Percentiles rank a stretch among this genome's conserved stretches.
Conservation (phyloP, 495 filamentous ascomycete genomes). For the Penicillium macrosclerotiorum region DNA sequence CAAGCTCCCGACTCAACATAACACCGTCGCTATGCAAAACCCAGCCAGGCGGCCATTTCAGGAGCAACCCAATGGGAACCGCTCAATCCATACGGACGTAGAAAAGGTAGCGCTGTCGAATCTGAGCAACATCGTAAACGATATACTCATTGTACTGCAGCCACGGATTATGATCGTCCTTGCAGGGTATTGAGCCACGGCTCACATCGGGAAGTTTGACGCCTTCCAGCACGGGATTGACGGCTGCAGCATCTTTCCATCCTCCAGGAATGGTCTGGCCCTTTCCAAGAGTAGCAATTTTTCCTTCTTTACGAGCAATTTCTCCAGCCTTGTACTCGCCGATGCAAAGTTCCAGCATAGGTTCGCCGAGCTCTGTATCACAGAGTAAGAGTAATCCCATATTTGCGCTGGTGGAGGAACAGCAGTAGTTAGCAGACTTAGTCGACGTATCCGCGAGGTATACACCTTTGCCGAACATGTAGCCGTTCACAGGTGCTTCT, state of each 20-base stretch:
- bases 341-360: conserved; percentile 56
- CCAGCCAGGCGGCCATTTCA: background rate
- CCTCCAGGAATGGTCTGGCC: conserved; percentile 57
- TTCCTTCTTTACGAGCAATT: conserved; percentile 55
- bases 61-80: background rate
- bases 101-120: conserved; percentile 75
- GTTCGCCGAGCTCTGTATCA: conserved; percentile 74
- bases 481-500: conserved; percentile 73
- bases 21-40: conserved; percentile 1
- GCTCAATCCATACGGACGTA: conserved; percentile 45
- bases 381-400: conserved; percentile 70
- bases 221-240: conserved; percentile 61
- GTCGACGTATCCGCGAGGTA: conserved; percentile 82
- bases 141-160: conserved; percentile 58
- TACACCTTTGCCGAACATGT: conserved; percentile 87
- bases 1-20: background rate
- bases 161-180: background rate
- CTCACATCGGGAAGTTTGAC: conserved; percentile 55
- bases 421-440: conserved; percentile 80
- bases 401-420: conserved; percentile 48
- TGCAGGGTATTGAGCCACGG: background rate
- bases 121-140: conserved; percentile 73
- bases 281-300: conserved; percentile 64
- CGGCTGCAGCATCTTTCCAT: conserved; percentile 74
- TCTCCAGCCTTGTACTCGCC: conserved; percentile 60